Conservation (phyloP, 805 yeast genomes). For the Ogataea thermomethanolica region DNA sequence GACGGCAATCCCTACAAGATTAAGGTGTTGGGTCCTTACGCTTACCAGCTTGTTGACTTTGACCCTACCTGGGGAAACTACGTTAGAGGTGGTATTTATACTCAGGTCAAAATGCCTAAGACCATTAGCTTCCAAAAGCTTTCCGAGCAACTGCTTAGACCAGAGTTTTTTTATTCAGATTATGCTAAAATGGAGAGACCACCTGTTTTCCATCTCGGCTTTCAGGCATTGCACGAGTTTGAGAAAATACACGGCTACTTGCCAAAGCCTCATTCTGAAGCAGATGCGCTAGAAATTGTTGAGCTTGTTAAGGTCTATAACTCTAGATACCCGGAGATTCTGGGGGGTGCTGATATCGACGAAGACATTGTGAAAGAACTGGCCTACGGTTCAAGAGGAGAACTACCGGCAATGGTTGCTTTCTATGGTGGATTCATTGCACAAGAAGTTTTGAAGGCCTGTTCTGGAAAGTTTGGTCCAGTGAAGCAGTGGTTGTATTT, state of each 20-base stretch:
- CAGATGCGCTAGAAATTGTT: constrained; percentile 68
- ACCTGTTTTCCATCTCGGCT: constrained; percentile 84
- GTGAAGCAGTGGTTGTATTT: constrained; percentile 88
- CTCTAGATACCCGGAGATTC: constrained; percentile 50
- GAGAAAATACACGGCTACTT: constrained; percentile 59
- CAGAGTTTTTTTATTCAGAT: constrained; percentile 80
- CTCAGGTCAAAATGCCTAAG: constrained; percentile 85
- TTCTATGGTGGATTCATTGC: constrained; percentile 93
- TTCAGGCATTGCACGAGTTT: constrained; percentile 83
- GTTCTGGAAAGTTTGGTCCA: constrained; percentile 94
- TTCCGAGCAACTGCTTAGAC: constrained; percentile 60
- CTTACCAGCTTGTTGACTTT: constrained; percentile 65
- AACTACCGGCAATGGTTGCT: constrained; percentile 84
- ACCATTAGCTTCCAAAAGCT: constrained; percentile 61
- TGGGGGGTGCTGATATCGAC: constrained; percentile 55
- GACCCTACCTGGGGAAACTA: constrained; percentile 59
- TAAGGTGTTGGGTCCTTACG: constrained; percentile 91
- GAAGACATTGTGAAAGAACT: constrained; percentile 66
- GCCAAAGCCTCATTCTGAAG: constrained; percentile 74
- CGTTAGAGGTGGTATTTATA: constrained; percentile 81
- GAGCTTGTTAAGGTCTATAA: constrained; percentile 58
- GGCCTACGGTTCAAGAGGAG: constrained; percentile 86
- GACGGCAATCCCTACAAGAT: constrained; percentile 72
- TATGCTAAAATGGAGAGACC: constrained; percentile 95
- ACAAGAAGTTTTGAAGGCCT: constrained; percentile 93